phyloP scores from a whole-genome alignment of 2,329 filamentous ascomycete species.

The Incumbomyces delicatus region DNA sequence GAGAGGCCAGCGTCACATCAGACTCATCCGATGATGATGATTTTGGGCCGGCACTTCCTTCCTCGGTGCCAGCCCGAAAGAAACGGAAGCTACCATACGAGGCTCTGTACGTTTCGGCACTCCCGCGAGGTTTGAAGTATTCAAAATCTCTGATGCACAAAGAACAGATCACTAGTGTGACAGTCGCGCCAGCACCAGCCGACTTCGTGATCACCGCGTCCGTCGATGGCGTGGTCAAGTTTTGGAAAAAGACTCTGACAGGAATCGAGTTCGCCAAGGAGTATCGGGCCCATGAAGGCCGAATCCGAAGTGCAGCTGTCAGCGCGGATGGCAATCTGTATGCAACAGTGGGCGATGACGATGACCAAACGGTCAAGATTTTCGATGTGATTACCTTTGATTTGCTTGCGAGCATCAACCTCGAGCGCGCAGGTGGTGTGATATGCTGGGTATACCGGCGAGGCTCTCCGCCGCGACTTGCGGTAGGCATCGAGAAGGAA shows the following conservation, averaged over 20 bases:
- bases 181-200: slow-evolving; percentile 69
- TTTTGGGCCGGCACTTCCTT: slow-evolving; percentile 85
- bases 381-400: slow-evolving; percentile 74
- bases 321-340: slow-evolving; percentile 89
- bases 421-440: slow-evolving; percentile 64
- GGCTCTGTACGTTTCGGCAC: slow-evolving; percentile 83
- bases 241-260: slow-evolving; percentile 91
- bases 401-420: slow-evolving; percentile 68
- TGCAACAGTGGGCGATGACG: slow-evolving; percentile 63
- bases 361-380: slow-evolving; percentile 39
- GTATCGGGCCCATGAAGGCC: slow-evolving; percentile 80
- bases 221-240: slow-evolving; percentile 92
- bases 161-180: slow-evolving; percentile 81
- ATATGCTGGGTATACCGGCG: slow-evolving; percentile 87
- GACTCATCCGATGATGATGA: slow-evolving; percentile 54
- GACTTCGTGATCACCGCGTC: slow-evolving; percentile 95
- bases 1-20: neutral
- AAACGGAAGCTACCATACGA: slow-evolving; percentile 90
- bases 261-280: slow-evolving; percentile 98
- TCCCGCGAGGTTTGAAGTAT: slow-evolving; percentile 73
- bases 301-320: slow-evolving; percentile 72
- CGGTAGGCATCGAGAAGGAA: slow-evolving; percentile 66
- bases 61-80: slow-evolving; percentile 70
- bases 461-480: slow-evolving; percentile 79
- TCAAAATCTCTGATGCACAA: slow-evolving; percentile 98